These are phyloP conservation scores for Cystobasidium onofrii DNA, from an alignment of 768 basidiomycete species.

Conservation along the genomic window DNA sequence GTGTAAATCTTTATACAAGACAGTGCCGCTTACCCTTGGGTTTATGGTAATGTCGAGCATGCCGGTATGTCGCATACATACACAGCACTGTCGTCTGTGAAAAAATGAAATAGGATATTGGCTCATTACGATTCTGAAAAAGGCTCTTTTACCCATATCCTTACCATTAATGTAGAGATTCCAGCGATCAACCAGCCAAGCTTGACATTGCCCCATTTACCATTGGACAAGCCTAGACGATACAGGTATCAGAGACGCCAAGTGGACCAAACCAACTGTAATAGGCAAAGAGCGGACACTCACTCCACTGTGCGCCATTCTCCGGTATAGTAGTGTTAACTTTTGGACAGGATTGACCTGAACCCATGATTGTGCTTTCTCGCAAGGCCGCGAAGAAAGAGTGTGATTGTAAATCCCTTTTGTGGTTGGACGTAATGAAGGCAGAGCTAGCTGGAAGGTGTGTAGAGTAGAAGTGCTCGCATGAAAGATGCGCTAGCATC, in stretches of 20 bases:
- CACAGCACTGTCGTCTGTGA: conserved; percentile 6
- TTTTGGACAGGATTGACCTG: background rate
- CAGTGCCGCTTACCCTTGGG: background rate
- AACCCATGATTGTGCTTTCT: background rate
- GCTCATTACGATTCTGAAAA: too few relatives aligned
- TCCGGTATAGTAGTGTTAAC: background rate
- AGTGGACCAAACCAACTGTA: too few relatives aligned
- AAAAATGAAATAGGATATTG: too few relatives aligned
- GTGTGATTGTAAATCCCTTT: too few relatives aligned
- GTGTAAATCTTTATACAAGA: too few relatives aligned
- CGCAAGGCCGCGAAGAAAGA: background rate
- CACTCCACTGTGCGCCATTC: background rate
- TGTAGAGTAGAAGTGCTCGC: too few relatives aligned
- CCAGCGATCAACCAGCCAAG: conserved; percentile 6
- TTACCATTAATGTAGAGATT: background rate
- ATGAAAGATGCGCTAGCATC: too few relatives aligned
- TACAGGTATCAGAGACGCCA: background rate
- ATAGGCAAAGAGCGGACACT: background rate
- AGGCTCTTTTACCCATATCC: background rate
- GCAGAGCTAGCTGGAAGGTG: too few relatives aligned
- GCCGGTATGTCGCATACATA: background rate
- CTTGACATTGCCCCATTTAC: conserved; percentile 16
- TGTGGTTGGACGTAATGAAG: too few relatives aligned
- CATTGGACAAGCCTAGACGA: background rate
- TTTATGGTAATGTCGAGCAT: conserved; percentile 22